Evolutionary conservation across 352 stramenopile species (phyloP).

Genomic region (Thalassiosira pacifica): DNA sequence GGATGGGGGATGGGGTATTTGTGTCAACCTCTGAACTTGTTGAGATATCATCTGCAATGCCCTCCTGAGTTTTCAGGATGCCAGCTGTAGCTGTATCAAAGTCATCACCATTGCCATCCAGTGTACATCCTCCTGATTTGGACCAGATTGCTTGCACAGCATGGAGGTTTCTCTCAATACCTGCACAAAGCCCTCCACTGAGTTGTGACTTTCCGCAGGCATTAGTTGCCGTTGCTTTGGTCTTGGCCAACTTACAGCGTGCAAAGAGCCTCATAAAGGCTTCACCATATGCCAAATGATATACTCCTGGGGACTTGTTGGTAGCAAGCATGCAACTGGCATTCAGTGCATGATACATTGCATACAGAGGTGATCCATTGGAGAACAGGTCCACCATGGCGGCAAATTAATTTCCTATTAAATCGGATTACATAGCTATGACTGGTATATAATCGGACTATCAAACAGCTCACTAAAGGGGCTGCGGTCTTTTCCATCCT

Average conservation of each 20-base stretch:
- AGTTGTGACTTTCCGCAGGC: conserved; percentile 1
- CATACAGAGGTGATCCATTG: conserved; percentile 47
- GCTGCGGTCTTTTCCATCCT: not conserved
- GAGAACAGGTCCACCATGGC: conserved; percentile 41
- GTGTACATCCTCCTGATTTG: not conserved
- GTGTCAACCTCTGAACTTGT: too few species aligned
- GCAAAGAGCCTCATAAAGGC: not conserved
- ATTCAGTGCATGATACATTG: conserved; percentile 39
- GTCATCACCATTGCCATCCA: too few species aligned
- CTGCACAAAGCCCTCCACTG: too few species aligned
- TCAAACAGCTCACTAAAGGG: not conserved
- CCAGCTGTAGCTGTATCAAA: too few species aligned
- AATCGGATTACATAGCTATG: not conserved
- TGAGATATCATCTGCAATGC: too few species aligned
- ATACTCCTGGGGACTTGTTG: not conserved
- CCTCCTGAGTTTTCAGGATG: too few species aligned
- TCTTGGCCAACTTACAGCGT: not conserved
- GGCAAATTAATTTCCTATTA: not conserved
- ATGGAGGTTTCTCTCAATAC: too few species aligned
- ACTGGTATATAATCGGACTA: not conserved
- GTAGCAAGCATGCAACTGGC: not conserved
- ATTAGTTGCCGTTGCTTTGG: not conserved
- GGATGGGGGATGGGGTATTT: too few species aligned
- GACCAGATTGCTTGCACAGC: not conserved
- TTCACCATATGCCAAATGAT: not conserved